Base-by-base conservation (phyloP, 1,139 yeast species). In the Candida tropicalis region DNA sequence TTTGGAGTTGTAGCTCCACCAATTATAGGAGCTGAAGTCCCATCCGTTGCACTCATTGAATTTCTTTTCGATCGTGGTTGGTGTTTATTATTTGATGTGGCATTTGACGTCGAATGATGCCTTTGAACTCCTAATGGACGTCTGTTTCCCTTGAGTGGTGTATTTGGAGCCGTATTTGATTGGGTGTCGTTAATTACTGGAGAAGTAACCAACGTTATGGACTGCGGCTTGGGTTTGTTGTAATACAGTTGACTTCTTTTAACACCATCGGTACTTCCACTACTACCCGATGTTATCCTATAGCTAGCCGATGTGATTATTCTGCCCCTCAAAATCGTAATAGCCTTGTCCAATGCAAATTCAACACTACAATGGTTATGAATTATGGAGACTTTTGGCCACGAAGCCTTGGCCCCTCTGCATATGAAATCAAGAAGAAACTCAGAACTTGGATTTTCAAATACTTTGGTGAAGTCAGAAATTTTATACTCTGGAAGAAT, bases 341-440 rank as follows among this genome's bases (percentile, higher is more conserved):
- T 89, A 3, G 95, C 87, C 48, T 77, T 79, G 63, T 91, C 98
- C 36, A 93, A 66, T 0, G 91, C 87, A 62, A 91, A 84, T 57
- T 93, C 99, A 32, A 90, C 82, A 0, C 93, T 84, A 61, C 97
- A 89, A 57, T 89, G 97, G 59, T 91, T 91, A 51, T 84, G 77
- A 39, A 91, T 88, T 31, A 90, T 75, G 1, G 96, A 80, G 3
- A 91, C 66, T 56, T 88, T 87, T 0, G 97, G 96, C 97, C 98
- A 93, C 0, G 96, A 84, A 0, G 97, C 93, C 49, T 87, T 71
- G 0, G 96, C 95, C 1, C 98, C 99, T 50, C 95, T 76, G 35
- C 83, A 73, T 6, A 84, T 78, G 44, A 90, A 84, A 45, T 84
- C 84, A 39, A 82, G 63, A 42, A 90, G 65, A 55, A 86, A 88